These are phyloP conservation scores for Protomyces macrosporus DNA, from an alignment of 1,139 yeast genomes.

Conservation along the genomic window DNA sequence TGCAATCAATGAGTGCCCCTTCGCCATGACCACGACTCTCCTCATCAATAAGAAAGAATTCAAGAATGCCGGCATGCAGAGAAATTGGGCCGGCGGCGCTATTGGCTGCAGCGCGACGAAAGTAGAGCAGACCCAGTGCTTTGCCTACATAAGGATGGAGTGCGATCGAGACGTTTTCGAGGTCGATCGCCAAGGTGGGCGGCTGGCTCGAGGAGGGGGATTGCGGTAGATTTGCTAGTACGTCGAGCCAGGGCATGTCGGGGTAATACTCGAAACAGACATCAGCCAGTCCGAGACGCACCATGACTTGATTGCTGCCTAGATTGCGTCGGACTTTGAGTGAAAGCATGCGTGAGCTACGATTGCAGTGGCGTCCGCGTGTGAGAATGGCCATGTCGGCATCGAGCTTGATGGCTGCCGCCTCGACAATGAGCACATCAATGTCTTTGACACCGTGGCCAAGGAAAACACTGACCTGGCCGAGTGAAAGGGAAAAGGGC, in stretches of 20 bases:
- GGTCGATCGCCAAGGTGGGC: not conserved
- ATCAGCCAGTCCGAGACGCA: constrained; percentile 9
- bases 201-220: not conserved
- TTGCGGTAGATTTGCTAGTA: not conserved
- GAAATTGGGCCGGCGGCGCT: not conserved
- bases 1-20: not conserved
- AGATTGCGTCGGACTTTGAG: constrained; percentile 5
- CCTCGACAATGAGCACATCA: constrained; percentile 1
- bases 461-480: not conserved
- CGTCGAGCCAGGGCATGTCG: constrained; percentile 22
- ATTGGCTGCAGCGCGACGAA: not conserved
- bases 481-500: not conserved
- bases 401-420: not conserved
- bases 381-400: not conserved
- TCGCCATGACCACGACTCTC: constrained; percentile 5
- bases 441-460: constrained; percentile 6
- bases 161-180: constrained; percentile 2
- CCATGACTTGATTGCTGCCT: not conserved
- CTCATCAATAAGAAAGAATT: constrained; percentile 28
- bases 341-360: not conserved
- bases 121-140: constrained; percentile 8
- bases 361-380: not conserved
- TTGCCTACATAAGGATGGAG: constrained; percentile 3
- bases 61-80: constrained; percentile 28
- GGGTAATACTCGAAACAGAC: not conserved